Base-by-base conservation (phyloP, 1,284 basidiomycete genomes). In the Inonotus hispidus region DNA sequence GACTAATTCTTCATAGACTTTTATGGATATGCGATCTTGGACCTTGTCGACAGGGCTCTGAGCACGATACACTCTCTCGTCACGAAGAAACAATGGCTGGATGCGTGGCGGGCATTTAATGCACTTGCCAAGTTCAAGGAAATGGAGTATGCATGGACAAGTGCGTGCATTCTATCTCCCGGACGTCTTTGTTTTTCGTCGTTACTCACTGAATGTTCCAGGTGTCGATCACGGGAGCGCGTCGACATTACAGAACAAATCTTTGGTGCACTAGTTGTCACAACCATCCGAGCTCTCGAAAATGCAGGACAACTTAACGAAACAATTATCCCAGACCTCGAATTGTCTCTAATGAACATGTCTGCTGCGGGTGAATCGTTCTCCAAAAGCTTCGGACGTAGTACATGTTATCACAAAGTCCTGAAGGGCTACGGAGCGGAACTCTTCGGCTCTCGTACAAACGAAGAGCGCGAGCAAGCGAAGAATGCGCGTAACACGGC, bases 161-260 rank as follows among this genome's bases (percentile, higher is more conserved):
- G 75, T 77, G 64, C 59, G 71, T 70, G 46, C 10, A 5, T 38
- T 39, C 41, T 46, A 39, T 14, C 58, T 62, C 23, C 46, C 25
- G 2, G 19, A 1, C 14, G 7, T 32, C 8, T 32, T 32, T n/a
- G 43, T 3, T 16, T 5, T 37, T 27, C 27, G n/a, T 21, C 21
- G 6, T 43, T 49, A 25, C 46, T 49, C n/a, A 49, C 3, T 49
- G 14, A 45, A 14, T 49, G 21, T 19, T 6, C 6, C 2, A 77
- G 75, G 70, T 64, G 71, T 70, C 61, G 74, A 77, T 61, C 76
- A 78, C 59, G 74, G 71, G 68, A 75, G 11, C 75, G 72, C 55
- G 68, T 72, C 35, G 47, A 62, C 8, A 37, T 70, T 23, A 75
- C 76, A 6, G 72, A 74, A 63, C 74, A 72, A 56, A 69, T 68